Conservation (phyloP, 305 asterid species). For the Striga hermonthica region DNA sequence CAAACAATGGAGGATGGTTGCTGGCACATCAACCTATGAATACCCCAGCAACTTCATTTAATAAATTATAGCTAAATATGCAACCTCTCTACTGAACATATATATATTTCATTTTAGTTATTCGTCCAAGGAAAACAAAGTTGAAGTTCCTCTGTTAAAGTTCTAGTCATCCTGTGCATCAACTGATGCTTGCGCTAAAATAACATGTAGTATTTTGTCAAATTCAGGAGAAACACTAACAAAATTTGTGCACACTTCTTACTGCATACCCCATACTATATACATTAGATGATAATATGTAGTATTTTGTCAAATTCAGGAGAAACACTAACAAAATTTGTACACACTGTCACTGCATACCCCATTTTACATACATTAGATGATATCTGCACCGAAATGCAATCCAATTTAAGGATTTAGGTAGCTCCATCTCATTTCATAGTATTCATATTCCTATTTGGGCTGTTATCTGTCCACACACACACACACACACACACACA, state of each 20-base stretch:
- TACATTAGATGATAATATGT: conserved; percentile 10
- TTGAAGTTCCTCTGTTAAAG: conserved; percentile 7
- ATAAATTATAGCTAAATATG: conserved; percentile 22
- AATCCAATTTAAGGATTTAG: conserved; percentile 16
- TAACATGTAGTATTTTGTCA: conserved; percentile 16
- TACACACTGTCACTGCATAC: neutral
- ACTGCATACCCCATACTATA: conserved; percentile 5
- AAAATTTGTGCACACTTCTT: conserved; percentile 2
- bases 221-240: conserved; percentile 5
- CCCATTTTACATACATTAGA: conserved; percentile 12
- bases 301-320: conserved; percentile 11
- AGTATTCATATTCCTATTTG: conserved; percentile 18
- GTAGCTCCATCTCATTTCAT: conserved; percentile 27
- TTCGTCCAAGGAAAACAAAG: conserved; percentile 5
- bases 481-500: neutral
- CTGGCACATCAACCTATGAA: conserved; percentile 69
- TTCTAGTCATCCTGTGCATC: no score
- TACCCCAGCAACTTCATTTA: conserved; percentile 31
- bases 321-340: conserved; percentile 6
- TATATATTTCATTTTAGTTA: conserved; percentile 6
- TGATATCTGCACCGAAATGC: conserved; percentile 19
- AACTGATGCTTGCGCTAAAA: no score
- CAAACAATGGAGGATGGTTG: conserved; percentile 65
- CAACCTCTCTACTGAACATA: conserved; percentile 19
- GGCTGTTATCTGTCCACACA: conserved; percentile 12